phyloP scores from a whole-genome alignment of 176 grass and related monocot species.

The Aegilops bicornis region DNA sequence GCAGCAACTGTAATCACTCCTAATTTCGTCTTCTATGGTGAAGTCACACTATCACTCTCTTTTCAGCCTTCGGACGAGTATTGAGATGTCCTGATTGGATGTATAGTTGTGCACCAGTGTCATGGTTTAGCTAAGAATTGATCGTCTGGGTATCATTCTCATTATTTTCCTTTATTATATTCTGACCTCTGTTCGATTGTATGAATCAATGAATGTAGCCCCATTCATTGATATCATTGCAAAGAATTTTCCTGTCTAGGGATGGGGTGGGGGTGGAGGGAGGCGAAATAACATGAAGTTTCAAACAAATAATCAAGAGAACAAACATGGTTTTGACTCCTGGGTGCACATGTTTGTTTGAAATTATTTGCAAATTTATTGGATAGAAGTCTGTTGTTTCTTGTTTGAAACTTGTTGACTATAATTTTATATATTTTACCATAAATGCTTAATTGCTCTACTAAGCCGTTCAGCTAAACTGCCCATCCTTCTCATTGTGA shows the following conservation, averaged over 20 bases:
- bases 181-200: not conserved
- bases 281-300: not conserved
- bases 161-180: no score
- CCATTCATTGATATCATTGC: not conserved
- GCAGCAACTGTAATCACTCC: no score
- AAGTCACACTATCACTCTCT: conserved; percentile 1
- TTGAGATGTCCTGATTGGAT: not conserved
- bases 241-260: not conserved
- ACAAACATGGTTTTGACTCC: no score
- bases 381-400: not conserved
- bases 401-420: not conserved
- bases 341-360: no score
- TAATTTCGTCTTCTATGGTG: not conserved
- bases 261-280: not conserved
- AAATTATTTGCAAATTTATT: not conserved
- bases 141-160: no score
- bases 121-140: no score
- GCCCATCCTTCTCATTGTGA: conserved; percentile 11
- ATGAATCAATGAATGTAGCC: not conserved
- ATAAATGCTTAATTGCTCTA: not conserved
- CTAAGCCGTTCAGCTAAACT: not conserved
- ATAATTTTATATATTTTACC: conserved; percentile 2
- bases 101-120: no score
- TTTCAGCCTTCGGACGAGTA: not conserved
- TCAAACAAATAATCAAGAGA: no score